Conservation (phyloP, 805 yeast genomes). For the Danielia oregonensis region DNA sequence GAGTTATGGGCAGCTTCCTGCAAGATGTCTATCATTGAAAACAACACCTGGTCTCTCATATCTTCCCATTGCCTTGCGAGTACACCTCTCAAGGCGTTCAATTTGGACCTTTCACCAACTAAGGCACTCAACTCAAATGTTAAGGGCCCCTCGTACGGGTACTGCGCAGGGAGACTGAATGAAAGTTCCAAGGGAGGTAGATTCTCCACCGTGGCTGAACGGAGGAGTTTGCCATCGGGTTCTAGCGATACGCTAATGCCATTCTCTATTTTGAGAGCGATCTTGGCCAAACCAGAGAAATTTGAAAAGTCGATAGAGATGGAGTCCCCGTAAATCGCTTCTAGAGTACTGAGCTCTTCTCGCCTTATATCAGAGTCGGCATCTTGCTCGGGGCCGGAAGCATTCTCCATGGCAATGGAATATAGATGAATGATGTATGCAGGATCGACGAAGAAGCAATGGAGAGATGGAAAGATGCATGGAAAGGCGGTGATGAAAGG, state of each 20-base stretch:
- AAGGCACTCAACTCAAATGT: conserved; percentile 20
- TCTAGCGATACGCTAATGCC: conserved; percentile 12
- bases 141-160: conserved; percentile 32
- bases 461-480: too few species aligned
- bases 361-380: conserved; percentile 14
- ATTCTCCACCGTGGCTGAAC: conserved; percentile 13
- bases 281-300: conserved; percentile 21
- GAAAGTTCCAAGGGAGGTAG: conserved; percentile 29
- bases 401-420: background rate
- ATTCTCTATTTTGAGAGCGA: conserved; percentile 22
- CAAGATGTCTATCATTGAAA: conserved; percentile 40
- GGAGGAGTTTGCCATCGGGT: background rate
- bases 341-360: conserved; percentile 40
- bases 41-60: conserved; percentile 36
- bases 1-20: conserved; percentile 5
- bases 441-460: background rate
- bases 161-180: conserved; percentile 28
- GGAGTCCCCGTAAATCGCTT: conserved; percentile 40
- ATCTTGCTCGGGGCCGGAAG: background rate
- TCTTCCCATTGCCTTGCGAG: conserved; percentile 32
- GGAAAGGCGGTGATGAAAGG: too few species aligned
- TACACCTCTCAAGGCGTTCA: conserved; percentile 11
- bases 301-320: conserved; percentile 5
- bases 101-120: conserved; percentile 25
- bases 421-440: background rate